Evolutionary conservation across 2,329 filamentous ascomycete species (phyloP), one percentile per base, ranked within the genome.

Genomic region (Colletotrichum phormii): DNA sequence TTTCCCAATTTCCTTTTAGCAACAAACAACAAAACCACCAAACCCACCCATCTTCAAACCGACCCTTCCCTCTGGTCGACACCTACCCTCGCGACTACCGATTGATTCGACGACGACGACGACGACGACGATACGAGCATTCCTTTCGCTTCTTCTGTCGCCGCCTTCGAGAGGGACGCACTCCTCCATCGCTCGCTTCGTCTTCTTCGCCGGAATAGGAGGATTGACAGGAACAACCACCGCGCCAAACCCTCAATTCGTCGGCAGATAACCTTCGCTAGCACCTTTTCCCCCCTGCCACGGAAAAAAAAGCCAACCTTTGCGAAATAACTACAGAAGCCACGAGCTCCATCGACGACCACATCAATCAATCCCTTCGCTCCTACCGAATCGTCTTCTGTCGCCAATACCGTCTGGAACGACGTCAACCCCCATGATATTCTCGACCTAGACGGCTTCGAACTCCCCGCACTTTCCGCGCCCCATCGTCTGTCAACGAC

Each of bases 241-340:
- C 54, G 24, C 62, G 33, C 55, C 67, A 66, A 49, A 58, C 58
- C 37, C 24, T 53, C 53, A n/a, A 66, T 53, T 67, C 55, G 31
- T 63, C 35, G 69, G 69, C 69, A 72, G 69, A 68, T 72, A 72
- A 72, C 69, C 37, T 42, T 72, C 69, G 69, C 69, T 72, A 62
- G 68, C 64, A 62, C 51, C 53, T 49, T 26, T 53, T 62, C 37
- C 64, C 37, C 64, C 69, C 69, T 72, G 69, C 69, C 69, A 72
- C 69, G 29, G 49, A 62, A 49, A 72, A 60, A 62, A 33, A 72
- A 62, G 29, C 42, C 53, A 54, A 42, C 67, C 67, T 46, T 46
- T 55, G 53, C 63, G 54, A 55, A 51, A 29, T 46, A 12, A 42
- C 15, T 18, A 29, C 35, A 6, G 22, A 64, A 29, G 15, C 33